Evolutionary conservation across 139 green algal species (phyloP).

Genomic region (Chlorella sp.): DNA sequence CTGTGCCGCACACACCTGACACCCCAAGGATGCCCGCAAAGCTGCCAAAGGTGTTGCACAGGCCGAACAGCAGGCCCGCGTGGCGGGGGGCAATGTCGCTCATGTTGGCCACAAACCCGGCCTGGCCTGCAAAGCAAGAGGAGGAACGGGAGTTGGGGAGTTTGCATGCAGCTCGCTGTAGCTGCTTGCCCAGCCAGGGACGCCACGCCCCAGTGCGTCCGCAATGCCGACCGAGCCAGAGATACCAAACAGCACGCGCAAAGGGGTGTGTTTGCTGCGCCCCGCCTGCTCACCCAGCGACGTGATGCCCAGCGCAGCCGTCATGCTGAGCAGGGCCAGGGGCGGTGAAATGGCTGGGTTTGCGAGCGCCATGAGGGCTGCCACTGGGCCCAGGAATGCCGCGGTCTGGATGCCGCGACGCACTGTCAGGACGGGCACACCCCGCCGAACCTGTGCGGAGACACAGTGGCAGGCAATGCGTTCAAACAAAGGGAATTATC

Average conservation of each 20-base stretch:
- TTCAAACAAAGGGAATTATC: too few species aligned
- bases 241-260: too few species aligned
- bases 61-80: constrained; percentile 85
- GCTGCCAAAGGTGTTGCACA: constrained; percentile 91
- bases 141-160: not conserved
- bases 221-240: too few species aligned
- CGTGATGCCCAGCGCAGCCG: constrained; percentile 77
- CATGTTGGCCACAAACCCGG: constrained; percentile 90
- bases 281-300: constrained; percentile 81
- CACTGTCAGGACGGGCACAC: constrained; percentile 45
- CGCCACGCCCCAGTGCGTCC: too few species aligned
- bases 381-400: constrained; percentile 82
- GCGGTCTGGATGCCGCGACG: constrained; percentile 76
- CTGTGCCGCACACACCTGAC: not conserved
- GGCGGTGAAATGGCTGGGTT: constrained; percentile 32
- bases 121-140: constrained; percentile 49
- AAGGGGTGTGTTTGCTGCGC: too few species aligned
- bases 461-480: too few species aligned
- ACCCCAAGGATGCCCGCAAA: constrained; percentile 80
- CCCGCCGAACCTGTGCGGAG: not conserved
- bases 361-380: constrained; percentile 70
- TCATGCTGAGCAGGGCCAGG: constrained; percentile 70
- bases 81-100: constrained; percentile 83
- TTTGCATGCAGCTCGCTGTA: too few species aligned
- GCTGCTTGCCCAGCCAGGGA: too few species aligned